Percentiles rank a stretch among this genome's conserved stretches.
Conservation (phyloP, 495 filamentous ascomycete genomes). For the Hypoxylon crocopeplum region DNA sequence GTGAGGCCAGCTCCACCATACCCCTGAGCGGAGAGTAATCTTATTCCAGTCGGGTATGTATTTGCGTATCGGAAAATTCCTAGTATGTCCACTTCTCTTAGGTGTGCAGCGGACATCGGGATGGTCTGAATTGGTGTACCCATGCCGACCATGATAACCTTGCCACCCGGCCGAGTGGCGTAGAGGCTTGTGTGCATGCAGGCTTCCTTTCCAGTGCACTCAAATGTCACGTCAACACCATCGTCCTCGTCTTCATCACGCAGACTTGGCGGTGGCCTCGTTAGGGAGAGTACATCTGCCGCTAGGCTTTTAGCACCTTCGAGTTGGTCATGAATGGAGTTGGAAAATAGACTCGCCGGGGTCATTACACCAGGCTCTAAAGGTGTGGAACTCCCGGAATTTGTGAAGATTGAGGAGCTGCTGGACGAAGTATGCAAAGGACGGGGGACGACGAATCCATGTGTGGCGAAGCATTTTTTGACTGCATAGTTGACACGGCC, state of each 20-base stretch:
- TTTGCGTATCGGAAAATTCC: slow-evolving; percentile 94
- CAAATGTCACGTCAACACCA: slow-evolving; percentile 81
- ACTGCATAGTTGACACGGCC: slow-evolving; percentile 78
- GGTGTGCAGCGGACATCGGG: slow-evolving; percentile 81
- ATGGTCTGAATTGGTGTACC: slow-evolving; percentile 89
- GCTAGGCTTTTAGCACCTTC: slow-evolving; percentile 67
- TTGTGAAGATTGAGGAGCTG: slow-evolving; percentile 50
- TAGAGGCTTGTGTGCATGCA: slow-evolving; percentile 90
- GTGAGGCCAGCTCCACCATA: slow-evolving; percentile 57
- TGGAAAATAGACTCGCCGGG: slow-evolving; percentile 46
- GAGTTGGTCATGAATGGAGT: slow-evolving; percentile 51
- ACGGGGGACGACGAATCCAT: slow-evolving; percentile 66
- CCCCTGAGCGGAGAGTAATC: slow-evolving; percentile 65
- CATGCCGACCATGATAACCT: slow-evolving; percentile 90
- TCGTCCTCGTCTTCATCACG: slow-evolving; percentile 57
- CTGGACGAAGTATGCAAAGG: slow-evolving; percentile 46
- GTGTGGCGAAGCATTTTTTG: slow-evolving; percentile 72
- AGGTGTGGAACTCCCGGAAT: slow-evolving; percentile 51
- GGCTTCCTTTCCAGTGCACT: slow-evolving; percentile 88
- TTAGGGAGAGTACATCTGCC: slow-evolving; percentile 58
- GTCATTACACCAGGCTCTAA: slow-evolving; percentile 54
- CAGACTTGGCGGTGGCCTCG: slow-evolving; percentile 31
- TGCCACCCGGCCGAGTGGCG: slow-evolving; percentile 77
- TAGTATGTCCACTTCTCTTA: slow-evolving; percentile 88
- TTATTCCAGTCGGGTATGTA: slow-evolving; percentile 82